Base-by-base conservation (phyloP, 495 filamentous ascomycete species). In the Chlorociboria aeruginascens region DNA sequence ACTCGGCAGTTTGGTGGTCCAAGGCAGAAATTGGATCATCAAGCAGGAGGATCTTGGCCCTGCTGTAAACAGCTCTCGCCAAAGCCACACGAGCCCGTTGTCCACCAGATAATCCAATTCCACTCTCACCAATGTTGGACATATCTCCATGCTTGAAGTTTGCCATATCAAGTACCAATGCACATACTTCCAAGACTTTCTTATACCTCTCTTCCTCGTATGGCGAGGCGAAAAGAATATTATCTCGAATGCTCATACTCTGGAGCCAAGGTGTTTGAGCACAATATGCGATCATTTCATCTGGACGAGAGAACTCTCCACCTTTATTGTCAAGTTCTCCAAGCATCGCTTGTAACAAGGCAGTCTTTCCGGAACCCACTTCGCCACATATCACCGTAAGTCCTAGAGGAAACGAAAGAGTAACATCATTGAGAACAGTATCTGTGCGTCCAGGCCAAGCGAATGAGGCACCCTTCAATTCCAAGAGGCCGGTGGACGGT, bases 231-330 rank as follows among this genome's bases (percentile, higher is more conserved):
- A 92, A 92, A 1, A 59, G 45, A 14, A 59, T 55, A 39, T 59
- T 59, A 6, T 59, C 52, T 46, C 56, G 80, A 39, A 94, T 88
- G 49, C 78, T 89, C 85, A 90, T 90, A 55, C 83, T 90, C 59
- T 92, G 85, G 7, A 94, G 69, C 87, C 87, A 94, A n/a, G 87
- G 83, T 3, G 78, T 83, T 55, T 94, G 86, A 2, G 80, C 78
- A 59, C 85, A 89, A 64, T 89, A 94, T 8, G 81, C 86, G 1
- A 90, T 66, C 67, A 81, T 81, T 43, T 82, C 79, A 20, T 73
- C 75, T 3, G 85, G 78, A 12, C 79, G 63, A 8, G 66, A 60
- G 17, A 72, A 71, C 7, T 74, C 66, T 7, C 87, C 86, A 10
- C 61, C 58, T 12, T 73, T 59, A 52, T 71, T 71, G 55, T 94